Evolutionary conservation across 306 rosid species (phyloP).

Genomic region (Corylus americana): DNA sequence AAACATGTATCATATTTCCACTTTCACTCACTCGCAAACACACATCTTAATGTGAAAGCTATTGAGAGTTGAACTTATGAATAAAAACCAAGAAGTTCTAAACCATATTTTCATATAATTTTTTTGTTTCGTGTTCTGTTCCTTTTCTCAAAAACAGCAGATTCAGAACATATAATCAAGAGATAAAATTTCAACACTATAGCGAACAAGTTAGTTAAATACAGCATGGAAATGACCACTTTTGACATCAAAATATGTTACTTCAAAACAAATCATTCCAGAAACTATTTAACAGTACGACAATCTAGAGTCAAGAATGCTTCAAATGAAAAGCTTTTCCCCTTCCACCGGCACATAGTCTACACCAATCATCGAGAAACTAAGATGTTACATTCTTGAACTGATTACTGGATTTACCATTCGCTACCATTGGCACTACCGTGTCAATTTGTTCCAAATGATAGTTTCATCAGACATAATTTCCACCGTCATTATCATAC

Average conservation of each 20-base stretch:
- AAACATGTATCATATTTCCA: not conserved
- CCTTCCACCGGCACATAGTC: not conserved
- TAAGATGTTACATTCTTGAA: not conserved
- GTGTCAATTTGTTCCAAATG: not conserved
- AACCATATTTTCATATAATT: not conserved
- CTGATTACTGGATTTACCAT: not conserved
- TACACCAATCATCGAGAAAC: not conserved
- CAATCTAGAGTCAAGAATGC: not conserved
- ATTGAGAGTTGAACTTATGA: not conserved
- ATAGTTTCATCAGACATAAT: not conserved
- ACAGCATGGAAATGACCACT: not conserved
- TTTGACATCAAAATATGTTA: not conserved
- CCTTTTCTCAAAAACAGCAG: not conserved
- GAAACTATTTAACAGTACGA: not conserved
- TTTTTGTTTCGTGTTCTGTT: not conserved
- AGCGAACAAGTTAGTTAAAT: not conserved
- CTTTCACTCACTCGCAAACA: not conserved
- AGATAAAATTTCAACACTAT: not conserved
- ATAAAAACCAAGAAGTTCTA: not conserved
- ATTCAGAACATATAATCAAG: not conserved
- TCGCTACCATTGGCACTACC: not conserved
- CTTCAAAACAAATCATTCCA: not conserved
- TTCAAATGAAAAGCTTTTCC: not conserved
- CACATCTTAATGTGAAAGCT: not conserved
- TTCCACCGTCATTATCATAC: not conserved